Conservation (phyloP, 495 filamentous ascomycete genomes). For the Penicillium steckii region DNA sequence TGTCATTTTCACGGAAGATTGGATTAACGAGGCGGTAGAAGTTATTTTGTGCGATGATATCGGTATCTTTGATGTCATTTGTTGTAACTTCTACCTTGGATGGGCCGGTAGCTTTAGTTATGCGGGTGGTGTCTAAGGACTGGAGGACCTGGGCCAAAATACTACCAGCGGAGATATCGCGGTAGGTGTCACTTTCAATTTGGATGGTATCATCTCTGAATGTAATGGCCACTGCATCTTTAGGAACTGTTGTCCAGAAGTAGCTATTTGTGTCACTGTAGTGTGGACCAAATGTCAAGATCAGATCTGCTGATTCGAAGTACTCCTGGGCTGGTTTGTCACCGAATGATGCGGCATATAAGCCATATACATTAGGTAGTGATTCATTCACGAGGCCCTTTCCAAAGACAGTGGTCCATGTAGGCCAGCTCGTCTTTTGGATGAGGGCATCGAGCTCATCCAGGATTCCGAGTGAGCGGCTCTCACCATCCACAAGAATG, state of each 20-base stretch:
- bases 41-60: constrained; percentile 26
- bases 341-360: constrained; percentile 32
- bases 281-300: constrained; percentile 34
- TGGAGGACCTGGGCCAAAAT: constrained; percentile 21
- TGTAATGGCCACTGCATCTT: constrained; percentile 21
- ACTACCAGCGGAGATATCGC: constrained; percentile 17
- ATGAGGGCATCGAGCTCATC: constrained; percentile 30
- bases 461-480: constrained; percentile 22
- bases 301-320: constrained; percentile 32
- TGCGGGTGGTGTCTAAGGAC: constrained; percentile 18
- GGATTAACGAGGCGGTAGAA: constrained; percentile 32
- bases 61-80: constrained; percentile 13
- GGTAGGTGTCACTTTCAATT: constrained; percentile 26
- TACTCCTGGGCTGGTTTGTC: constrained; percentile 20
- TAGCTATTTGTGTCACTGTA: constrained; percentile 40
- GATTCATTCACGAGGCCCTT: constrained; percentile 40
- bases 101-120: constrained; percentile 13
- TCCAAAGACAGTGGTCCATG: constrained; percentile 33
- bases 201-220: constrained; percentile 30
- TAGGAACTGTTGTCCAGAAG: constrained; percentile 29
- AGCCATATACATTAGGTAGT: constrained; percentile 33
- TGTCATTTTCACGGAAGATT: constrained; percentile 34
- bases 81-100: constrained; percentile 9
- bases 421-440: constrained; percentile 29
- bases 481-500: constrained; percentile 39